phyloP scores from a whole-genome alignment of 768 basidiomycete species.

The Chalciporus chontae region DNA sequence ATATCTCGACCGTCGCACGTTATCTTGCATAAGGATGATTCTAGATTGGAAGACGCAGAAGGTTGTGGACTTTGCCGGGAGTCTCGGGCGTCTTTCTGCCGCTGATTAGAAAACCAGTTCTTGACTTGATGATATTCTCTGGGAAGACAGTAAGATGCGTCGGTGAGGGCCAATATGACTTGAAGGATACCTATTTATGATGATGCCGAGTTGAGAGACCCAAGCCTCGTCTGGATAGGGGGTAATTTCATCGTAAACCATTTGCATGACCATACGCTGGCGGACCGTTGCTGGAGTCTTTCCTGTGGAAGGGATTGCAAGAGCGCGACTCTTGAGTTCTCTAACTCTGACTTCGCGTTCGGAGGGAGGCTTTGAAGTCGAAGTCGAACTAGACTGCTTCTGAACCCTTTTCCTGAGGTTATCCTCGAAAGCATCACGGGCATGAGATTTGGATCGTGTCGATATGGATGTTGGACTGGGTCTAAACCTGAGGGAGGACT shows the following conservation, averaged over 20 bases:
- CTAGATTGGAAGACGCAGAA: slow-evolving; percentile 30
- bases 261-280: slow-evolving; percentile 56
- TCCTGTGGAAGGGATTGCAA: slow-evolving; percentile 32
- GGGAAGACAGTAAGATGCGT: slow-evolving; percentile 4
- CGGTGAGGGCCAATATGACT: neutral
- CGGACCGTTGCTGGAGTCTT: slow-evolving; percentile 50
- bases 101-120: slow-evolving; percentile 68
- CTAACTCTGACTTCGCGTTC: slow-evolving; percentile 32
- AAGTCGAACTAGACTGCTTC: slow-evolving; percentile 20
- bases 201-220: slow-evolving; percentile 55
- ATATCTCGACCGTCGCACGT: slow-evolving; percentile 38
- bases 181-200: slow-evolving; percentile 47
- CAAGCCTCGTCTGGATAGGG: slow-evolving; percentile 62
- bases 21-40: slow-evolving; percentile 34
- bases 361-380: slow-evolving; percentile 20
- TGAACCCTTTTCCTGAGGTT: slow-evolving; percentile 25
- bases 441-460: slow-evolving; percentile 24
- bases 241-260: slow-evolving; percentile 64
- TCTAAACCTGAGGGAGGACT: slow-evolving; percentile 24
- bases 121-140: slow-evolving; percentile 58
- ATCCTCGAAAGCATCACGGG: slow-evolving; percentile 26
- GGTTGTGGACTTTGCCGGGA: slow-evolving; percentile 34
- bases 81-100: slow-evolving; percentile 44
- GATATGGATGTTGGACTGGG: slow-evolving; percentile 20
- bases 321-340: slow-evolving; percentile 29